A percentile compares a stretch with the other conserved stretches of the same genome.
phyloP scores from a whole-genome alignment of 768 basidiomycete genomes.

The Butyriboletus loyo region DNA sequence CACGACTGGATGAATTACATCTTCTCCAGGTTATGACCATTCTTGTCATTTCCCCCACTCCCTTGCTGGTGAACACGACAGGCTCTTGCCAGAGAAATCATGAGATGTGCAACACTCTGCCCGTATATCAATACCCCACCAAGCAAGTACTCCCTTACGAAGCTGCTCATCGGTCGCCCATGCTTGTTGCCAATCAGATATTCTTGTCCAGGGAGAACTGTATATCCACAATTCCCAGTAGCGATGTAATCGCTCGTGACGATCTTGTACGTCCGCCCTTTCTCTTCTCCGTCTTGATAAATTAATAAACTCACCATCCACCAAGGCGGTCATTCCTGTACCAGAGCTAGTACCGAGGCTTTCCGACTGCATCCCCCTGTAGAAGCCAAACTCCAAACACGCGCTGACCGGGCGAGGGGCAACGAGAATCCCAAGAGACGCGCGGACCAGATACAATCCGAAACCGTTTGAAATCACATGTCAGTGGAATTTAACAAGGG shows the following conservation, averaged over 20 bases:
- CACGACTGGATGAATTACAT: no score
- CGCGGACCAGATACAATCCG: conserved; percentile 82
- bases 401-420: conserved; percentile 64
- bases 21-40: no score
- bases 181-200: conserved; percentile 82
- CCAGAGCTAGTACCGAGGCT: conserved; percentile 18
- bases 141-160: conserved; percentile 82
- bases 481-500: background rate
- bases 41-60: no score
- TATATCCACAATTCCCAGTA: conserved; percentile 80
- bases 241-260: conserved; percentile 87
- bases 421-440: conserved; percentile 83
- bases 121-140: conserved; percentile 41
- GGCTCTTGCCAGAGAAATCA: conserved; percentile 46
- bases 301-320: conserved; percentile 52
- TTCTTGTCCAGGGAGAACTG: conserved; percentile 57
- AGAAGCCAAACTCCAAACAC: conserved; percentile 70
- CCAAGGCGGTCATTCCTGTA: conserved; percentile 29
- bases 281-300: conserved; percentile 50
- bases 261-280: conserved; percentile 65
- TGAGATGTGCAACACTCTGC: conserved; percentile 1
- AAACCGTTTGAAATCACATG: conserved; percentile 59
- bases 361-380: conserved; percentile 31
- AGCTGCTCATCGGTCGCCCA: conserved; percentile 71
- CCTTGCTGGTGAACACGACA: no score